Evolutionary conservation across 2,329 filamentous ascomycete genomes (phyloP).

Genomic region (Lachnellula arida): DNA sequence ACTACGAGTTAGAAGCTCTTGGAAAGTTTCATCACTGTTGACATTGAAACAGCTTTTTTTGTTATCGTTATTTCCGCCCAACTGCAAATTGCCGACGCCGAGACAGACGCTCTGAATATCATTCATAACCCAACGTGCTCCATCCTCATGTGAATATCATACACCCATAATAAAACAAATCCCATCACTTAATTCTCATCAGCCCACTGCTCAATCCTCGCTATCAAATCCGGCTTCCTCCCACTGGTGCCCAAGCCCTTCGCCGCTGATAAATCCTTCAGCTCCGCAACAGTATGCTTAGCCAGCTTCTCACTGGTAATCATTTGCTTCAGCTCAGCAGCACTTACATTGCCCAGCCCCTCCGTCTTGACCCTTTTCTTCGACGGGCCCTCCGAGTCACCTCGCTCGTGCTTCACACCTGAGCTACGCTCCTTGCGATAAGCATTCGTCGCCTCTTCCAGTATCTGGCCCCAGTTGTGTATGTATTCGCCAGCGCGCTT

Average conservation of each 20-base stretch:
- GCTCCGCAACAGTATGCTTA: slow-evolving; percentile 19
- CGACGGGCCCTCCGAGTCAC: slow-evolving; percentile 36
- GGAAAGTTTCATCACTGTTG: too few species aligned
- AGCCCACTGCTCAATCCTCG: slow-evolving; percentile 24
- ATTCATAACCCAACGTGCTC: too few species aligned
- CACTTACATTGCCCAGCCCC: slow-evolving; percentile 15
- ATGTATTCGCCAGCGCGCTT: slow-evolving; percentile 81
- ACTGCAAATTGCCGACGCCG: too few species aligned
- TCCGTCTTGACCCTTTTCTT: slow-evolving; percentile 20
- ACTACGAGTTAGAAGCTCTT: too few species aligned
- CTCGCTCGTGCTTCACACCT: slow-evolving; percentile 43
- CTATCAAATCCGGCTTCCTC: slow-evolving; percentile 26
- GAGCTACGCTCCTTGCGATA: slow-evolving; percentile 7
- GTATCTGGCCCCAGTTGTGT: slow-evolving; percentile 66
- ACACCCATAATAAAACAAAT: too few species aligned
- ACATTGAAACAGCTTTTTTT: too few species aligned
- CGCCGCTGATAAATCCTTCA: slow-evolving; percentile 21
- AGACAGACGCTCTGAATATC: too few species aligned
- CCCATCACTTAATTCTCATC: slow-evolving; percentile 15
- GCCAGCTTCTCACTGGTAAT: slow-evolving; percentile 11
- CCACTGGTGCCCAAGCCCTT: slow-evolving; percentile 22
- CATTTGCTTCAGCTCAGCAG: slow-evolving; percentile 18
- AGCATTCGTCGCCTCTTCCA: slow-evolving; percentile 46
- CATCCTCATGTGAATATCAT: too few species aligned
- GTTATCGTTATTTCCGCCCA: too few species aligned